Evolutionary conservation across 139 green algal species (phyloP), one percentile per base, ranked within the genome.

Genomic region (Coelastrella sp.): DNA sequence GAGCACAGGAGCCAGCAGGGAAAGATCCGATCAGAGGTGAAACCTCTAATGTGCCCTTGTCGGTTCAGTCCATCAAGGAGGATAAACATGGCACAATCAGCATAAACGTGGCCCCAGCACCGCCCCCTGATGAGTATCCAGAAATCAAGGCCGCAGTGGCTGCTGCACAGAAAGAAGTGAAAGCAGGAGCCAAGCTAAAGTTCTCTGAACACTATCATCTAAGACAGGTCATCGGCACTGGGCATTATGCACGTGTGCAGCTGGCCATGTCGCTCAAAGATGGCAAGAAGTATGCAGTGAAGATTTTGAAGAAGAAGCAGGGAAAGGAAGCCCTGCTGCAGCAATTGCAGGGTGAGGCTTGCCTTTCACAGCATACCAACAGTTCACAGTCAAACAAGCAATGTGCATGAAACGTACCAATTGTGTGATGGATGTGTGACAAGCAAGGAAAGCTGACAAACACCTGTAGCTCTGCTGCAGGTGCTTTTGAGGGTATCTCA

Each of bases 121-220:
- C 84, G 35, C 84, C 84, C 14, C 84, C 84, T 9, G 68, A 88
- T 70, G 84, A 88, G 56, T 88, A 70, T 57, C 84, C 84, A 81
- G 84, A 88, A 24, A 81, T 88, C 49, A 66, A 68, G 15, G 68
- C 84, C 60, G 84, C 84, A 27, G 84, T 88, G 22, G 35, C 27
- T 14, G 84, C 68, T 81, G 84, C 84, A 25, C 84, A 88, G 61
- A 80, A 68, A 14, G 84, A 88, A 73, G 84, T 88, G 19, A 88
- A 88, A 88, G 84, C 84, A 25, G 84, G 84, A 7, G 84, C 84
- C 4, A 88, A 88, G 84, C 68, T 88, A 12, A 88, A 88, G 56
- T 81, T 88, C 35, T n/a, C 19, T n/a, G 8, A 88, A 7, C 84
- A 66, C 4, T 88, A 88, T 24, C 25, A 49, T 20, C 84, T 88